A percentile compares a stretch with the other conserved stretches of the same genome.
Conservation (phyloP, 2,329 filamentous ascomycete genomes). For the Didymella segeticola region DNA sequence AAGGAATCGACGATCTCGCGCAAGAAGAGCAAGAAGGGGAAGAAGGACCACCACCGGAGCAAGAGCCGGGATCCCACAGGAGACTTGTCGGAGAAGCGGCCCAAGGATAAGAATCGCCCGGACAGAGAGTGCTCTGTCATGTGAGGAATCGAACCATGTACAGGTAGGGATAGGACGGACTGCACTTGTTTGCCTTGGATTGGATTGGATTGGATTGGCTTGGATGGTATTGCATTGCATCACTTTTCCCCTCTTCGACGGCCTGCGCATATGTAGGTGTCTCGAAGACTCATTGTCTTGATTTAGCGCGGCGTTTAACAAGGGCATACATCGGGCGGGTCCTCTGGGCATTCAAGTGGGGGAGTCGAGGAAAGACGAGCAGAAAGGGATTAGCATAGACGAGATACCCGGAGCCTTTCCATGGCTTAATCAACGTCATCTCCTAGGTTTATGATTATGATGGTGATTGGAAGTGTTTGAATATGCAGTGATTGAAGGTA, state of each 20-base stretch:
- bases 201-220: background rate
- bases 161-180: no score
- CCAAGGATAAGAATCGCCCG: conserved; percentile 42
- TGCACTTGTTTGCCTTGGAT: no score
- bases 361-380: background rate
- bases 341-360: background rate
- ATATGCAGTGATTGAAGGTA: no score
- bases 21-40: conserved; percentile 43
- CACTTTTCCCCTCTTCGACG: background rate
- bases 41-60: conserved; percentile 45
- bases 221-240: conserved; percentile 13
- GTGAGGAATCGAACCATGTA: conserved; percentile 35
- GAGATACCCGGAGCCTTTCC: conserved; percentile 29
- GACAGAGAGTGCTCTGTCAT: conserved; percentile 55
- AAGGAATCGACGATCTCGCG: conserved; percentile 27
- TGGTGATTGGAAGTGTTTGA: no score
- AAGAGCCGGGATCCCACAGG: conserved; percentile 49
- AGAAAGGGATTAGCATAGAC: conserved; percentile 24
- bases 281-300: conserved; percentile 7
- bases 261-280: background rate
- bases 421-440: background rate
- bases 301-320: conserved; percentile 36
- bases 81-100: conserved; percentile 38
- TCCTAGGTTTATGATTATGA: background rate
- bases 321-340: conserved; percentile 17